Evolutionary conservation across 345 rosid genomes (phyloP), one percentile per base, ranked within the genome.

Genomic region (Geranium rotundifolium): DNA sequence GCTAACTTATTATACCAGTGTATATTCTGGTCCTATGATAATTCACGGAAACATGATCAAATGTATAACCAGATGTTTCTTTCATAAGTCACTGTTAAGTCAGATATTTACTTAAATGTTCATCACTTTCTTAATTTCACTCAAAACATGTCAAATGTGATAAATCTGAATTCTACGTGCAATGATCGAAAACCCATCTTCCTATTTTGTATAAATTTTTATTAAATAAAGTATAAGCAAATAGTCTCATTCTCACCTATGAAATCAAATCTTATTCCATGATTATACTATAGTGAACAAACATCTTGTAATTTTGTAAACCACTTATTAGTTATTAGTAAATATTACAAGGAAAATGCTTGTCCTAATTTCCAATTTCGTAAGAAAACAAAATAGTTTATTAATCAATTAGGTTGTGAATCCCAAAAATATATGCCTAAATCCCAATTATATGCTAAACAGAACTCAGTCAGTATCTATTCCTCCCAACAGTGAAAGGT

Each of bases 171-270:
- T 58, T 67, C 60, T 58, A 17, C 37, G 23, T 54, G 49, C 29
- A n/a, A 30, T 12, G 55, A 60, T 65, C 23, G 34, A 55, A 34
- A 61, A n/a, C 8, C 19, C 64, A 54, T 54, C 50, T 10, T 56
- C 14, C 50, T 5, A 41, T 9, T 41, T 41, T 41, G 1, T 41
- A 41, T 31, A 7, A 31, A 31, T 31, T 1, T 9, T 3, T 5
- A 41, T 41, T 4, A 41, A 41, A 41, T 41, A 41, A 41, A 41
- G 50, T 9, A 12, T 41, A 41, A 6, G 1, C 10, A 41, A 5
- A 1, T 41, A 41, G 50, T 6, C 1, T 41, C 50, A 5, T 41
- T 41, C 13, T 13, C 14, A 6, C 50, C 10, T 41, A 41, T 9
- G 3, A 41, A 41, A 41, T 4, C 10, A 6, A 41, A 41, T 41